phyloP scores from a whole-genome alignment of 805 yeast genomes.

The Cyberlindnera euphorbiae region DNA sequence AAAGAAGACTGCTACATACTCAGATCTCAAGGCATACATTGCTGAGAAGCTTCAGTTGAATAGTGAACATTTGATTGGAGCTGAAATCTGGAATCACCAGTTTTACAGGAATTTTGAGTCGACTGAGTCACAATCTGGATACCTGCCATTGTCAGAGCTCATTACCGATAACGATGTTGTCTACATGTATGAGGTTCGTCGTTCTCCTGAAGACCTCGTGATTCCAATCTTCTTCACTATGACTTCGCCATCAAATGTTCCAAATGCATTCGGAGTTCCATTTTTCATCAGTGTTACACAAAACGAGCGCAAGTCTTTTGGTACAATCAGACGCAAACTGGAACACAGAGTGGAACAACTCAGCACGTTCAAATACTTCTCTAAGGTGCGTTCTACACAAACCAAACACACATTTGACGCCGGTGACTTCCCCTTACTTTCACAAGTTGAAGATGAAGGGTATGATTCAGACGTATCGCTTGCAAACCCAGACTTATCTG shows the following conservation, averaged over 20 bases:
- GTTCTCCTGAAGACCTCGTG: slow-evolving; percentile 41
- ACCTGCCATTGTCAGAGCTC: slow-evolving; percentile 62
- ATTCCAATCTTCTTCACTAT: slow-evolving; percentile 56
- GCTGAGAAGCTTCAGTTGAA: slow-evolving; percentile 39
- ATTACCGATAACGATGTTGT: slow-evolving; percentile 60
- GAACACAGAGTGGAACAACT: slow-evolving; percentile 44
- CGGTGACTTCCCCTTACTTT: slow-evolving; percentile 34
- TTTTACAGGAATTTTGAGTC: slow-evolving; percentile 68
- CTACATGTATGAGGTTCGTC: slow-evolving; percentile 54
- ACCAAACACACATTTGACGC: slow-evolving; percentile 12
- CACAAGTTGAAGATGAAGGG: slow-evolving; percentile 33
- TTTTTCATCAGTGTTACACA: slow-evolving; percentile 56
- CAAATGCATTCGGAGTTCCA: slow-evolving; percentile 68
- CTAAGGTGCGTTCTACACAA: slow-evolving; percentile 20
- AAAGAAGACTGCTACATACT: slow-evolving; percentile 56
- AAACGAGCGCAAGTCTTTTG: slow-evolving; percentile 52
- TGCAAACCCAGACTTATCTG: slow-evolving; percentile 48
- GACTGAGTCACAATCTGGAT: slow-evolving; percentile 44
- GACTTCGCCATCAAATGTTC: slow-evolving; percentile 35
- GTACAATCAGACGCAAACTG: slow-evolving; percentile 51
- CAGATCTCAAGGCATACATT: slow-evolving; percentile 58
- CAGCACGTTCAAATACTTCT: slow-evolving; percentile 39
- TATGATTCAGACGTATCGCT: slow-evolving; percentile 44
- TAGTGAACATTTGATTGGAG: slow-evolving; percentile 39
- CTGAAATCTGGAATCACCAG: slow-evolving; percentile 62